Conservation (phyloP, 2,329 filamentous ascomycete genomes). For the Eutypa lata region DNA sequence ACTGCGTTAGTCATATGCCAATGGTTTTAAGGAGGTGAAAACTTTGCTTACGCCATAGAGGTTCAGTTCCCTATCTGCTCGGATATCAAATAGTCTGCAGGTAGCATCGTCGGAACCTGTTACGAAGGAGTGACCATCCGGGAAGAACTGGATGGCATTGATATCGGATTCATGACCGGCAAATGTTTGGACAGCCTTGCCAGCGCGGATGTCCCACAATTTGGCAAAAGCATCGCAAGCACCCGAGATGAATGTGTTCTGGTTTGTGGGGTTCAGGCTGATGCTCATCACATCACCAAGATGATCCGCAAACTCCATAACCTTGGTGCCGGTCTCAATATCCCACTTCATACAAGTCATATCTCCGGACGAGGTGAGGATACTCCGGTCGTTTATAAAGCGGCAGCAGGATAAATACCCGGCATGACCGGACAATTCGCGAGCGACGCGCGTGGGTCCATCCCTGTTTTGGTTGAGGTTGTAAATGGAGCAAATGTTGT, state of each 20-base stretch:
- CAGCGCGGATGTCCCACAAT: conserved; percentile 96
- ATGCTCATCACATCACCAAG: conserved; percentile 99
- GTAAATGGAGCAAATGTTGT: conserved; percentile 99
- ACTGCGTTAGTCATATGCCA: conserved; percentile 13
- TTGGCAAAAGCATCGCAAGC: conserved; percentile 98
- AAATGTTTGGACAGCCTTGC: conserved; percentile 98
- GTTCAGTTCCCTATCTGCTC: conserved; percentile 79
- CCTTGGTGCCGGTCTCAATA: conserved; percentile 94
- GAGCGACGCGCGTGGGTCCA: conserved; percentile 92
- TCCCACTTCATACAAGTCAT: conserved; percentile 99
- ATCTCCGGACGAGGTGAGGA: conserved; percentile 95
- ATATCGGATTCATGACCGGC: conserved; percentile 98
- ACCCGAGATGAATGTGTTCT: conserved; percentile 99
- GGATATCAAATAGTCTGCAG: conserved; percentile 95
- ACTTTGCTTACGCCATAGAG: conserved; percentile 59
- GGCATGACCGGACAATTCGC: conserved; percentile 93
- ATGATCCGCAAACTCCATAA: conserved; percentile 97
- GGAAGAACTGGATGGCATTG: conserved; percentile 99
- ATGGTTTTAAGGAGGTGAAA: too few species aligned
- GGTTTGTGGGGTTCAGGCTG: conserved; percentile 98
- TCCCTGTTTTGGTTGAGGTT: conserved; percentile 93
- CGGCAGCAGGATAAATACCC: conserved; percentile 97
- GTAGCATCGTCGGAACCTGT: conserved; percentile 97
- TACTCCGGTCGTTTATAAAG: conserved; percentile 97
- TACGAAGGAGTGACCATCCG: conserved; percentile 96